Evolutionary conservation across 805 yeast species (phyloP), one percentile per base, ranked within the genome.

Genomic region (Barnettozyma californica): DNA sequence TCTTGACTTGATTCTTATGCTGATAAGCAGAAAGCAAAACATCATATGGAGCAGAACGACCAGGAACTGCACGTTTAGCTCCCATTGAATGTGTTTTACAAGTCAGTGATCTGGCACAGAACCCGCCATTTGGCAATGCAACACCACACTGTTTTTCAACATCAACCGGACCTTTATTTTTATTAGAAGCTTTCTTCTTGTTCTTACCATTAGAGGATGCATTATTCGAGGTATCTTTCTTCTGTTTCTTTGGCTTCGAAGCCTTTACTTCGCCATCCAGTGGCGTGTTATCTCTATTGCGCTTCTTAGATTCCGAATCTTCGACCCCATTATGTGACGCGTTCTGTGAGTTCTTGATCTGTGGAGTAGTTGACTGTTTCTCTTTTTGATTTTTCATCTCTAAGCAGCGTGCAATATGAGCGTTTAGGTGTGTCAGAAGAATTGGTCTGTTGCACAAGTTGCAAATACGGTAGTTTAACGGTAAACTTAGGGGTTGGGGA

Each of bases 81-180:
- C 97, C 97, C 97, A 94, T 91, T 1, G 98, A 88, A 67, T 94
- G 99, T 0, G 97, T 90, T 64, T 94, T 94, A 75, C 99, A 94
- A 0, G 99, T 94, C 51, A 94, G 73, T 0, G 97, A 90, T 44
- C 99, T 76, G 5, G 97, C 97, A 73, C 99, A 94, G 57, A 82
- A 84, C 0, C 95, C 96, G n/a, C 97, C 98, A 55, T 84, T 86
- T 0, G 96, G 90, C 51, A 94, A 70, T 7, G 88, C 86, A 11
- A 94, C 98, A 66, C 99, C 99, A 74, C 99, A 94, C 68, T 94
- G 98, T 55, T 80, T 80, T 61, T 90, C 95, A 43, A 90, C 95
- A 65, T 90, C 95, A 21, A 90, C 90, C 4, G 96, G 91, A 23
- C 91, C 84, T 67, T 87, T 78, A 49, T 82, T 74, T 66, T 85